phyloP scores from a whole-genome alignment of 345 rosid genomes.

The Aegle marmelos region DNA sequence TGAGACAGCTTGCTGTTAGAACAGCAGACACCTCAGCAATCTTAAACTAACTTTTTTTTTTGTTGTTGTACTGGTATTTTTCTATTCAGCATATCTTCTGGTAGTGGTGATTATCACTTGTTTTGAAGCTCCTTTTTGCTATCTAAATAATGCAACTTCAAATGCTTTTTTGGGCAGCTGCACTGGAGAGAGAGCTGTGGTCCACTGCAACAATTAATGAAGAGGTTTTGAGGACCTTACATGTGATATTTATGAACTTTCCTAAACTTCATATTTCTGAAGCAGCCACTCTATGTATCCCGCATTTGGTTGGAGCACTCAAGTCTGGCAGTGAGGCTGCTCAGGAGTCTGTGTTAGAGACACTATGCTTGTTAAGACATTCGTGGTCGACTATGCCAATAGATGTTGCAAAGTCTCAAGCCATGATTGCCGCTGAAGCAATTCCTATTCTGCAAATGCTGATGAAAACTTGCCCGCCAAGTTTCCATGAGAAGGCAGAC shows the following conservation, averaged over 20 bases:
- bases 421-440: conserved; percentile 83
- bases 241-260: conserved; percentile 76
- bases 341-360: conserved; percentile 75
- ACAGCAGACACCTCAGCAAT: neutral
- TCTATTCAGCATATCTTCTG: neutral
- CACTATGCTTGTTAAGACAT: conserved; percentile 67
- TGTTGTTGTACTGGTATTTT: neutral
- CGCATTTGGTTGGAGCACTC: conserved; percentile 77
- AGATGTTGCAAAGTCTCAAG: conserved; percentile 77
- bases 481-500: conserved; percentile 85
- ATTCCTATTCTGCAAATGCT: conserved; percentile 75
- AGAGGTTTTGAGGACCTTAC: conserved; percentile 70
- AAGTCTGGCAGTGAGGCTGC: conserved; percentile 72
- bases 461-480: conserved; percentile 81
- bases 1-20: neutral
- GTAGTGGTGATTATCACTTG: neutral
- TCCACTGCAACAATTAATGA: conserved; percentile 67
- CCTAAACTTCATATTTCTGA: conserved; percentile 84
- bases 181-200: conserved; percentile 89
- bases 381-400: conserved; percentile 79
- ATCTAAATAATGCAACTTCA: neutral
- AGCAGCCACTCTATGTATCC: conserved; percentile 87
- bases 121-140: neutral
- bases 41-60: neutral
- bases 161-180: conserved; percentile 54